Conservation (phyloP, 371 early-diverging fungal genomes). For the Haplosporangium sp. region DNA sequence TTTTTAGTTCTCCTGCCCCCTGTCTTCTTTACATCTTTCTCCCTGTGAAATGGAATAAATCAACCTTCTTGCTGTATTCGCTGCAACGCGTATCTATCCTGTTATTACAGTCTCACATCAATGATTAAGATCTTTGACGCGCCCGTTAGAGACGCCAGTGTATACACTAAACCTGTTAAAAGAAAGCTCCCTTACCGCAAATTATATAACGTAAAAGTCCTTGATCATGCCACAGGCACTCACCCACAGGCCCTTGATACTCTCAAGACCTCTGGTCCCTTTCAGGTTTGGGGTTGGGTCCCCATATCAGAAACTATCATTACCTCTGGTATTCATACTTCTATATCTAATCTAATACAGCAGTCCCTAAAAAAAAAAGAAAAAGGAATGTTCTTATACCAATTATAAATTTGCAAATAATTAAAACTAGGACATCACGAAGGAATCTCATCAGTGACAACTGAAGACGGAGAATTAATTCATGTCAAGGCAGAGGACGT, state of each 20-base stretch:
- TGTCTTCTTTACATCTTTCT: background rate
- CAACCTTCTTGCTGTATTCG: background rate
- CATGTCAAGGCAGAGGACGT: constrained; percentile 21
- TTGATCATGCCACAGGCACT: constrained; percentile 21
- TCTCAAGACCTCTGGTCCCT: constrained; percentile 22
- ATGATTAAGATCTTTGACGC: background rate
- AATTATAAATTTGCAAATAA: too few relatives aligned
- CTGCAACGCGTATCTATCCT: background rate
- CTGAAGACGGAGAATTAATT: background rate
- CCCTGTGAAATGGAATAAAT: background rate
- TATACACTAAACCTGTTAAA: constrained; percentile 10
- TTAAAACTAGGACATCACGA: background rate
- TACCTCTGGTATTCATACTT: constrained; percentile 5
- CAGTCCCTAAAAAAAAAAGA: background rate
- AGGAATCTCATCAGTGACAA: background rate
- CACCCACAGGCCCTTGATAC: constrained; percentile 18
- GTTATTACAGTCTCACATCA: background rate
- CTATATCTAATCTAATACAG: background rate
- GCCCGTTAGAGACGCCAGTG: constrained; percentile 9
- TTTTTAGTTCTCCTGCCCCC: background rate
- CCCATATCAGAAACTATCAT: constrained; percentile 16
- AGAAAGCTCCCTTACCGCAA: constrained; percentile 26
- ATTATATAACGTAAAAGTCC: constrained; percentile 27
- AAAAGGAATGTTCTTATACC: background rate
- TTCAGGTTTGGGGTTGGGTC: constrained; percentile 27